phyloP scores from a whole-genome alignment of 768 basidiomycete genomes.

The Boletellus ananiceps region DNA sequence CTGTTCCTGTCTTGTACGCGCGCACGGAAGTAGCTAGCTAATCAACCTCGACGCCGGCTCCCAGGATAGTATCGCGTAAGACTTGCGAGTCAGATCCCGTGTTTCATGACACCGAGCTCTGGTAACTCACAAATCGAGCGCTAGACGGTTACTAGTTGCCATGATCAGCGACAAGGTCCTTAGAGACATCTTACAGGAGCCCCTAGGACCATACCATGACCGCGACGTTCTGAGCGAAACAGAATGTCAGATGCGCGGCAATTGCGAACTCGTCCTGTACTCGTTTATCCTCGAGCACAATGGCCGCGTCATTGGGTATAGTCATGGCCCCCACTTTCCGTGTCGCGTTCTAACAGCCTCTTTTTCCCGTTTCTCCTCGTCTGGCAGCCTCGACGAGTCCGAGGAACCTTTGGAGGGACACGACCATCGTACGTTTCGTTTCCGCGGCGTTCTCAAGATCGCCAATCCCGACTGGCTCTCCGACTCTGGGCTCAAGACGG shows the following conservation, averaged over 20 bases:
- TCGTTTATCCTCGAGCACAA: slow-evolving; percentile 29
- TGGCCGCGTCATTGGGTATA: slow-evolving; percentile 25
- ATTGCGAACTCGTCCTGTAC: slow-evolving; percentile 20
- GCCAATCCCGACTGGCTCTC: slow-evolving; percentile 47
- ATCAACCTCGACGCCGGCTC: slow-evolving; percentile 6
- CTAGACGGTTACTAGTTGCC: no score
- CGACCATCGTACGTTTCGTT: slow-evolving; percentile 36
- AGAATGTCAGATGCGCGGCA: slow-evolving; percentile 13
- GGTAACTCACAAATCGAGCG: no score
- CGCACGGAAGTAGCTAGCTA: slow-evolving; percentile 23
- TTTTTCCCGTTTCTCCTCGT: neutral
- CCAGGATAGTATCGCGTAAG: no score
- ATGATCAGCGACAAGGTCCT: slow-evolving; percentile 18
- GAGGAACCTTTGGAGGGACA: slow-evolving; percentile 35
- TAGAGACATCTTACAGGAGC: slow-evolving; percentile 21
- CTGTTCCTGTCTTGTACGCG: slow-evolving; percentile 26
- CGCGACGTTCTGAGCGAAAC: slow-evolving; percentile 19
- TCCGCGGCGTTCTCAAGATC: slow-evolving; percentile 51
- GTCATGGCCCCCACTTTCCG: neutral
- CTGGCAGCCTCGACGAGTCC: slow-evolving; percentile 43
- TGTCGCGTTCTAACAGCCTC: neutral
- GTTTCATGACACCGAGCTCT: no score
- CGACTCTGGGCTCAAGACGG: slow-evolving; percentile 34
- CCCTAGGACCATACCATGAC: slow-evolving; percentile 31
- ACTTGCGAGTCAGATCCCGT: no score